phyloP scores from a whole-genome alignment of 2,329 filamentous ascomycete species.

The Emydomyces testavorans region DNA sequence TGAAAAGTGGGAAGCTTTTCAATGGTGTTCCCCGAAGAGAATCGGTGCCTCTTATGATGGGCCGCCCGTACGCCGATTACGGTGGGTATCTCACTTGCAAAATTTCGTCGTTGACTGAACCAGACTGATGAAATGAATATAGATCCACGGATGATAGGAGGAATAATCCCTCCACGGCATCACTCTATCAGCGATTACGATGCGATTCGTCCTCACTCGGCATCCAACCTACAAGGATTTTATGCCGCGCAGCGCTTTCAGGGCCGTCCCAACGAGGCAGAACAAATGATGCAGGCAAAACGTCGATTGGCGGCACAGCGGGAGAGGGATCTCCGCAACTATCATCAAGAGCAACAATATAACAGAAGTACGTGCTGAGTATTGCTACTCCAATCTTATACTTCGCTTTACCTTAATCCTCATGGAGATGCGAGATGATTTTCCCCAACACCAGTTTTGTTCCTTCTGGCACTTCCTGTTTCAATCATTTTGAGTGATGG shows the following conservation, averaged over 20 bases:
- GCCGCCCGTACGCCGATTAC: constrained; percentile 47
- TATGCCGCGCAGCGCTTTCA: constrained; percentile 91
- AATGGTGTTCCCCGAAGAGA: constrained; percentile 63
- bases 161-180: constrained; percentile 52
- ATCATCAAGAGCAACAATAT: constrained; percentile 99
- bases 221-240: constrained; percentile 78
- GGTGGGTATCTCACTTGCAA: constrained; percentile 33
- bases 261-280: constrained; percentile 76
- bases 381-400: constrained; percentile 24
- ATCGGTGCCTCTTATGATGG: constrained; percentile 56
- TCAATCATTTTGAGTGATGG: constrained; percentile 26
- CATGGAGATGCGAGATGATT: constrained; percentile 7
- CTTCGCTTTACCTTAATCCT: constrained; percentile 13
- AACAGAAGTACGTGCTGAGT: constrained; percentile 70
- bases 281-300: constrained; percentile 98
- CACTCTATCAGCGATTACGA: constrained; percentile 81
- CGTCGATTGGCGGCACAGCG: constrained; percentile 98
- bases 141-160: constrained; percentile 58
- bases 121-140: constrained; percentile 15
- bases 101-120: constrained; percentile 5
- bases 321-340: constrained; percentile 97
- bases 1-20: constrained; percentile 94
- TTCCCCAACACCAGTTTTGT: constrained; percentile 9
- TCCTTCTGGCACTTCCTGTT: constrained; percentile 22
- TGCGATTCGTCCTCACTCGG: constrained; percentile 58